Conservation (phyloP, 768 basidiomycete genomes). For the Crucibulum laeve region DNA sequence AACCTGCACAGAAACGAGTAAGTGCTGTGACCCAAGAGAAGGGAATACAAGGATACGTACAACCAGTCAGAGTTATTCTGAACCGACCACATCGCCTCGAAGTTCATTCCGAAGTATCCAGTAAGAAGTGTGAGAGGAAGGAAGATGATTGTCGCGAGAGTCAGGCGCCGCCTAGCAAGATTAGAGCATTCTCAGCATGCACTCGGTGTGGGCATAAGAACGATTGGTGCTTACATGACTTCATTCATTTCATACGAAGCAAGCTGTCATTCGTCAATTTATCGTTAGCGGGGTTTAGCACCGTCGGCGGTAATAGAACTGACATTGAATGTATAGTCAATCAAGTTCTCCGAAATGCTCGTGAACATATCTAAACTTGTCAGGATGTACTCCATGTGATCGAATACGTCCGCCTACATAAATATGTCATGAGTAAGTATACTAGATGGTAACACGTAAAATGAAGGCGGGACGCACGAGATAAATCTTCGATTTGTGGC, state of each 20-base stretch:
- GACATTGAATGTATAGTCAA: conserved; percentile 71
- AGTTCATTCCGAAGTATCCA: conserved; percentile 80
- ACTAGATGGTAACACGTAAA: not conserved
- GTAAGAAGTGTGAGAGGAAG: conserved; percentile 67
- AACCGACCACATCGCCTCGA: conserved; percentile 47
- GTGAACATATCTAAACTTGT: conserved; percentile 66
- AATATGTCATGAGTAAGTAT: not conserved
- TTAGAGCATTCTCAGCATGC: not conserved
- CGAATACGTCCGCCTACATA: conserved; percentile 62
- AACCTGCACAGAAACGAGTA: conserved; percentile 36
- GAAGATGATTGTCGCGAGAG: conserved; percentile 65
- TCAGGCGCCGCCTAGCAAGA: conserved; percentile 52
- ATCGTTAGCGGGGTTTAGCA: not conserved
- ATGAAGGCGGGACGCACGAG: conserved; percentile 35
- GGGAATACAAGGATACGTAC: conserved; percentile 26
- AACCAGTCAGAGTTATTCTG: conserved; percentile 36
- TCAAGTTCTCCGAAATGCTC: conserved; percentile 60
- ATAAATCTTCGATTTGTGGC: conserved; percentile 62
- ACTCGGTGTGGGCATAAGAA: not conserved
- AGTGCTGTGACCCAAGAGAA: not conserved
- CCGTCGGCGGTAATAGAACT: conserved; percentile 9
- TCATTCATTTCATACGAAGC: conserved; percentile 66
- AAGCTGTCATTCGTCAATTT: conserved; percentile 30
- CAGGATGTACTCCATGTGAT: conserved; percentile 69
- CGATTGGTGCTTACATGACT: conserved; percentile 42